Evolutionary conservation across 1,284 basidiomycete genomes (phyloP).

Genomic region (Mycosarcoma mackinlayi): DNA sequence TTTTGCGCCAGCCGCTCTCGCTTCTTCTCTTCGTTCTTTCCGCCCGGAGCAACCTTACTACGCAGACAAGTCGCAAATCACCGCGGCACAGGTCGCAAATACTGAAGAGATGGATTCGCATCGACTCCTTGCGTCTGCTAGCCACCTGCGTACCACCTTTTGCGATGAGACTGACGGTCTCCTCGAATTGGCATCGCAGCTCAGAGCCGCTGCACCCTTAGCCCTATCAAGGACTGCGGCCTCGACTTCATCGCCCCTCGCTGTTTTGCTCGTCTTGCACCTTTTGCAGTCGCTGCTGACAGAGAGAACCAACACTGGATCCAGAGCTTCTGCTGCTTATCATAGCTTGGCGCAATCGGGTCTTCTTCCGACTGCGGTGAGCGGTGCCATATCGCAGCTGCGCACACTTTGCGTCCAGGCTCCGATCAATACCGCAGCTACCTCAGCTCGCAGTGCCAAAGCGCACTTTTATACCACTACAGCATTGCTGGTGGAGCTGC

Average conservation of each 20-base stretch:
- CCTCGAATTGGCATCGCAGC: constrained; percentile 38
- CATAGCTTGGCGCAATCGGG: constrained; percentile 38
- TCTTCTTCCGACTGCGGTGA: constrained; percentile 36
- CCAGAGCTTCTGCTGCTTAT: constrained; percentile 20
- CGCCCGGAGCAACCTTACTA: constrained; percentile 17
- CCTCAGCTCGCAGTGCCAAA: constrained; percentile 20
- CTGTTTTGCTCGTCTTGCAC: constrained; percentile 24
- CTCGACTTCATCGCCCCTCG: constrained; percentile 12
- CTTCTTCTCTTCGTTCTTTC: constrained; percentile 26
- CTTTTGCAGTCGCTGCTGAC: constrained; percentile 36
- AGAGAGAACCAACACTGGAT: not conserved
- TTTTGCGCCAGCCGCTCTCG: constrained; percentile 40
- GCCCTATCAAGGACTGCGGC: constrained; percentile 6
- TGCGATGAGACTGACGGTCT: constrained; percentile 43
- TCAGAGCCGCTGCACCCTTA: constrained; percentile 10
- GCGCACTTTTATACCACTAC: constrained; percentile 39
- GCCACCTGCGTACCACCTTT: constrained; percentile 37
- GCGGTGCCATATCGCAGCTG: constrained; percentile 33
- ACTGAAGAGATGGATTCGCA: constrained; percentile 44
- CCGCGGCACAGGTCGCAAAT: constrained; percentile 32
- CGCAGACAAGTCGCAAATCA: constrained; percentile 26
- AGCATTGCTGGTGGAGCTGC: constrained; percentile 38
- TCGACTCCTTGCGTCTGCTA: constrained; percentile 36
- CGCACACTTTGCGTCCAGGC: constrained; percentile 40
- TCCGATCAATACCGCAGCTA: constrained; percentile 18